These are phyloP conservation scores for Backusella morwellensis DNA, from an alignment of 192 early-diverging fungal genomes.

Conservation along the genomic window DNA sequence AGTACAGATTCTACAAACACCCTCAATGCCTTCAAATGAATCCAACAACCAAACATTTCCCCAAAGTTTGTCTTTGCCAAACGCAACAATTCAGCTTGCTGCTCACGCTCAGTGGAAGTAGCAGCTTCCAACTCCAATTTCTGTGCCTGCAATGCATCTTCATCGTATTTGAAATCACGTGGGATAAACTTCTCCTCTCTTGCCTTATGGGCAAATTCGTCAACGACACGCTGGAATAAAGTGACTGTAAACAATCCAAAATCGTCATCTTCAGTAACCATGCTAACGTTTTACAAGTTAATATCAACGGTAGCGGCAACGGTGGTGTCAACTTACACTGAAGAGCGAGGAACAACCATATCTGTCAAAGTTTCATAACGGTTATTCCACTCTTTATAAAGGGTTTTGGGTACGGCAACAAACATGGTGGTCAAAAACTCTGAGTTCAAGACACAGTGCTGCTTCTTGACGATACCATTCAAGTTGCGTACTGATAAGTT, in stretches of 20 bases:
- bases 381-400: conserved; percentile 80
- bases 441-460: conserved; percentile 88
- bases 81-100: conserved; percentile 68
- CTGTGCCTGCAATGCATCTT: conserved; percentile 70
- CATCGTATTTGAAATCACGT: conserved; percentile 94
- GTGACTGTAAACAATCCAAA: conserved; percentile 91
- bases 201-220: conserved; percentile 89
- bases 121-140: conserved; percentile 72
- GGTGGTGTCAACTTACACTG: conserved; percentile 54
- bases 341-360: conserved; percentile 96
- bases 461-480: conserved; percentile 87
- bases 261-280: conserved; percentile 94
- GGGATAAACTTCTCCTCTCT: conserved; percentile 92
- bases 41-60: conserved; percentile 89
- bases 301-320: background rate
- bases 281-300: conserved; percentile 33
- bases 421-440: conserved; percentile 91
- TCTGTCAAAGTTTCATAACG: conserved; percentile 88
- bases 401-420: conserved; percentile 83
- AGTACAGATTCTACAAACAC: conserved; percentile 96
- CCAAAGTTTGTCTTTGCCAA: conserved; percentile 94
- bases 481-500: conserved; percentile 90
- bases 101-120: conserved; percentile 60
- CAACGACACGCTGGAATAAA: conserved; percentile 82
- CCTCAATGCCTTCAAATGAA: conserved; percentile 92